Evolutionary conservation across 1,284 basidiomycete genomes (phyloP).

Genomic region (Heterobasidion irregulare): DNA sequence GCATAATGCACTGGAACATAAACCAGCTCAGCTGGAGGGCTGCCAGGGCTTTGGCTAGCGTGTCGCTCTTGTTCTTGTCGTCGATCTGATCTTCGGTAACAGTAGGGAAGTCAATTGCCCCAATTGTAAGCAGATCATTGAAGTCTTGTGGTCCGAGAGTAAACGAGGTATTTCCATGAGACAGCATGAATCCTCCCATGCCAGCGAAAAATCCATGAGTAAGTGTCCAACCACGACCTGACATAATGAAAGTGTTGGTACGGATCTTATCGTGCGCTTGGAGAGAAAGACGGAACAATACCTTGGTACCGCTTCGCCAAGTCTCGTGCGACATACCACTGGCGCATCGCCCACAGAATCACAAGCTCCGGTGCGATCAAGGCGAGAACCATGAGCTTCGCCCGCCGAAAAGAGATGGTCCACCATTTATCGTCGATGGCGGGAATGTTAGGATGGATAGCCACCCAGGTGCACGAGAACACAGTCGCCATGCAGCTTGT

Average conservation of each 20-base stretch:
- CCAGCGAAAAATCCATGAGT: slow-evolving; percentile 13
- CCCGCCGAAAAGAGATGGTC: not conserved
- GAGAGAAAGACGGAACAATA: not conserved
- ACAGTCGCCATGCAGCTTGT: slow-evolving; percentile 20
- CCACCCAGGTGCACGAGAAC: slow-evolving; percentile 21
- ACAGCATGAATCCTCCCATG: slow-evolving; percentile 16
- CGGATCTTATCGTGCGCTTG: too few species aligned
- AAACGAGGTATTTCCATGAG: slow-evolving; percentile 3
- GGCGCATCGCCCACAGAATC: not conserved
- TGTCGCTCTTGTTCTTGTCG: slow-evolving; percentile 17
- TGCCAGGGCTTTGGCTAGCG: slow-evolving; percentile 14
- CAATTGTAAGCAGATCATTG: not conserved
- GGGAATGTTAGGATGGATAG: slow-evolving; percentile 21
- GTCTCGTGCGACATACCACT: not conserved
- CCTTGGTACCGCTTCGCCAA: not conserved
- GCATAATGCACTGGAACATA: slow-evolving; percentile 14
- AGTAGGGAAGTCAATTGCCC: slow-evolving; percentile 7
- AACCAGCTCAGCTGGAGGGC: slow-evolving; percentile 19
- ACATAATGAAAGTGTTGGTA: not conserved
- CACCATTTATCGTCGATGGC: not conserved
- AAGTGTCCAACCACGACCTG: slow-evolving; percentile 4
- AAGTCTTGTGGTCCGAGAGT: slow-evolving; percentile 10
- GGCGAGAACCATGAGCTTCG: not conserved
- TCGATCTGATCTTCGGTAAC: slow-evolving; percentile 12
- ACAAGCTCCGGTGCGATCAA: not conserved